Evolutionary conservation across 2,329 filamentous ascomycete species (phyloP), one percentile per base, ranked within the genome.

Genomic region (Seiridium cupressi): DNA sequence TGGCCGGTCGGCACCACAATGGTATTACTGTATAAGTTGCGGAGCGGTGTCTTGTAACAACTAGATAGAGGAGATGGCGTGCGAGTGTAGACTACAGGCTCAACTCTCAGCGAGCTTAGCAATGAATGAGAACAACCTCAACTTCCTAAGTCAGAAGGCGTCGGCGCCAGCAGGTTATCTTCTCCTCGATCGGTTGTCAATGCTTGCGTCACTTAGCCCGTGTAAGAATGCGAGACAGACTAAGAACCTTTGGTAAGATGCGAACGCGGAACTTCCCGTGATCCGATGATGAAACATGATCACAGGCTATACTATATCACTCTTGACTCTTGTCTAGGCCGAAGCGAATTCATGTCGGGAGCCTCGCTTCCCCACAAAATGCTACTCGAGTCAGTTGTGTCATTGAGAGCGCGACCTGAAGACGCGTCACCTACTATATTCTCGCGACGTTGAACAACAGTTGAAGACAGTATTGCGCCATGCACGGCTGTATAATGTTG

Each of bases 351-450:
- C 34, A n/a, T 32, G 51, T 54, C 34, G 9, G 26, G 26, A 38
- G 31, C n/a, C 3, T 6, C 9, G 5, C 35, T 54, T 54, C 34
- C 34, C 51, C 13, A n/a, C 47, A 49, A 49, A 18, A 46, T 46
- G 44, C 26, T 13, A 18, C 44, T 46, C 13, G 44, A 34, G 35
- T 49, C 26, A 32, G 47, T 32, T 32, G 18, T 31, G 5, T 49
- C 26, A 31, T 32, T 32, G 8, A 5, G 32, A 26, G 9, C 18
- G 10, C 47, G 18, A 11, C 26, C 26, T 49, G 11, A 36, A 8
- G 51, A 32, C 51, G 51, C 51, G 51, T 54, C 51, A 54, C 11
- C 51, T 54, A 54, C 51, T 54, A 54, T 54, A 54, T 10, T 54
- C 26, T 36, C 13, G 4, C 26, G 34, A n/a, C 51, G 35, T 54